A percentile compares a stretch with the other conserved stretches of the same genome.
These are phyloP conservation scores for Russula virescens DNA, from an alignment of 768 basidiomycete species.

Conservation along the genomic window DNA sequence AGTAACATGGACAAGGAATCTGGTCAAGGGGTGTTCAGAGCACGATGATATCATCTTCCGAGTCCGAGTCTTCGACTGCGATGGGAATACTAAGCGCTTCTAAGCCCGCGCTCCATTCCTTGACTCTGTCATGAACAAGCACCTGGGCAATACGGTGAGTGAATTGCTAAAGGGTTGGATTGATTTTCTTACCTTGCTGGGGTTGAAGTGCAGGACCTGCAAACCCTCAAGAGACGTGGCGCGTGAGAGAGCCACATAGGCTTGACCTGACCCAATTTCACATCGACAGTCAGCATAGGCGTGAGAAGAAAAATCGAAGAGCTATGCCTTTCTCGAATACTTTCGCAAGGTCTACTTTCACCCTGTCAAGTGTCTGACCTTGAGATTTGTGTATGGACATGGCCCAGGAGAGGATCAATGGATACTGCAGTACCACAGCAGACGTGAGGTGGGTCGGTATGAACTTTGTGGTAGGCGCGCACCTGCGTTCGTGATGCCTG, in stretches of 20 bases:
- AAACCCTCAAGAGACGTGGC: slow-evolving; percentile 82
- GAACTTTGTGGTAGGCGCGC: slow-evolving; percentile 19
- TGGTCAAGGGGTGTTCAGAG: neutral
- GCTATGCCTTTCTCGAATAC: slow-evolving; percentile 85
- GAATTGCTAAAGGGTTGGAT: neutral
- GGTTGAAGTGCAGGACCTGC: slow-evolving; percentile 77
- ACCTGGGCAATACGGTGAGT: slow-evolving; percentile 8
- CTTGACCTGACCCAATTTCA: slow-evolving; percentile 54
- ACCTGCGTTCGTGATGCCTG: slow-evolving; percentile 80
- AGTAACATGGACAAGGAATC: neutral
- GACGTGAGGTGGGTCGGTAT: neutral
- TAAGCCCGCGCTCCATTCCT: slow-evolving; percentile 65
- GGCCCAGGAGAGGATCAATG: slow-evolving; percentile 90
- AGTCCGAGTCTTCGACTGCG: neutral
- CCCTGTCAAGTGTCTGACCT: slow-evolving; percentile 91
- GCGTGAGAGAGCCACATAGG: slow-evolving; percentile 87
- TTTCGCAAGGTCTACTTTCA: slow-evolving; percentile 88
- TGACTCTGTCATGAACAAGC: slow-evolving; percentile 43
- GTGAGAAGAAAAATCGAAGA: neutral
- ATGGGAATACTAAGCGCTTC: slow-evolving; percentile 38
- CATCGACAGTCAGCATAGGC: neutral
- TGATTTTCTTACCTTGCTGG: slow-evolving; percentile 49
- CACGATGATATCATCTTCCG: slow-evolving; percentile 9
- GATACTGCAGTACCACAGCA: slow-evolving; percentile 47
- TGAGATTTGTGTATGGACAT: slow-evolving; percentile 99